Conservation (phyloP, 768 basidiomycete genomes). For the Mycena rosella region DNA sequence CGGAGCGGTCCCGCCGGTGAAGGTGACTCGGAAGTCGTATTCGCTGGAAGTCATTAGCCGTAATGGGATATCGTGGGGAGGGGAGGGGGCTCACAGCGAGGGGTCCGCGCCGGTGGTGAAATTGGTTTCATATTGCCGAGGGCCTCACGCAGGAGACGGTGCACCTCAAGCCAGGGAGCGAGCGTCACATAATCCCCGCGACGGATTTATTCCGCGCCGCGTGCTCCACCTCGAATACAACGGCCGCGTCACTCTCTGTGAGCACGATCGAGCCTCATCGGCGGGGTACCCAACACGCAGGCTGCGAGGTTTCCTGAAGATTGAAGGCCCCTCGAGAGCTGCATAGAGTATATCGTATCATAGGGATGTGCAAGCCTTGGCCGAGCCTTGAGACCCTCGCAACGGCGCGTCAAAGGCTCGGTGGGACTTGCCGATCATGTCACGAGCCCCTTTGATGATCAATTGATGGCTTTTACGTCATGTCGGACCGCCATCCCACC, state of each 20-base stretch:
- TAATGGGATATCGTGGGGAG: neutral
- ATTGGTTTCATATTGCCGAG: constrained; percentile 59
- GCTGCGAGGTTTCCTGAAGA: too few relatives aligned
- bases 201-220: constrained; percentile 61
- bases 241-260: constrained; percentile 73
- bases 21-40: constrained; percentile 76
- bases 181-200: constrained; percentile 67
- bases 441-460: too few relatives aligned
- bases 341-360: too few relatives aligned
- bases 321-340: too few relatives aligned
- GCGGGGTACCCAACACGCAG: too few relatives aligned
- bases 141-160: constrained; percentile 73
- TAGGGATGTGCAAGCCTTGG: too few relatives aligned
- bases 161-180: constrained; percentile 70
- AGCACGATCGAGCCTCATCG: constrained; percentile 67
- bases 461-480: too few relatives aligned
- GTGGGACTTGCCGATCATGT: too few relatives aligned
- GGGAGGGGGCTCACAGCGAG: constrained; percentile 56
- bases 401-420: too few relatives aligned
- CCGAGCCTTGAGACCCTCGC: too few relatives aligned
- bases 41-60: constrained; percentile 52
- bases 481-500: too few relatives aligned
- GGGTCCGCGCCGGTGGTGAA: constrained; percentile 75
- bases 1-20: constrained; percentile 62
- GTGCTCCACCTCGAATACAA: constrained; percentile 78